Evolutionary conservation across 78 protist genomes (phyloP).

Genomic region (Dictyostelium firmibasis): DNA sequence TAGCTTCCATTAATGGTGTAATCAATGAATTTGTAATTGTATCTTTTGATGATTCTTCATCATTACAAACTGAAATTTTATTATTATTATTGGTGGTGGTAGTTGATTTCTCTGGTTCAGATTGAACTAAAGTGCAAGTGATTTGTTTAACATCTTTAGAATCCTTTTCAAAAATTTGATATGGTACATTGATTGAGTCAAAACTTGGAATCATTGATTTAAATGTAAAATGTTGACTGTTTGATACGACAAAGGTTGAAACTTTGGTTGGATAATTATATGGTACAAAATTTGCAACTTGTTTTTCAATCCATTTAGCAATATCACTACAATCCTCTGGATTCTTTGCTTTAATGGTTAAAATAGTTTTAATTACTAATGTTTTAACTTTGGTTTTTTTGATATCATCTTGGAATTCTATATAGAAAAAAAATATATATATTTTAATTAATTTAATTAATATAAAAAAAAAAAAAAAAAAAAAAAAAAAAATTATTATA

Average conservation of each 20-base stretch:
- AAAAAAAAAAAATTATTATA: neutral
- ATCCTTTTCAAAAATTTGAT: neutral
- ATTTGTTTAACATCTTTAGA: neutral
- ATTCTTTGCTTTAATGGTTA: slow-evolving; percentile 14
- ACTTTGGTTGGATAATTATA: slow-evolving; percentile 4
- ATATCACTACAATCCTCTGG: slow-evolving; percentile 15
- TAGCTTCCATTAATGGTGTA: neutral
- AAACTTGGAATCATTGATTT: slow-evolving; percentile 14
- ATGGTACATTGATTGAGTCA: slow-evolving; percentile 16
- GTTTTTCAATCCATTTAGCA: slow-evolving; percentile 10
- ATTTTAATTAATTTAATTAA: too few relatives aligned
- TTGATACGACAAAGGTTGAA: neutral
- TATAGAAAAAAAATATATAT: neutral
- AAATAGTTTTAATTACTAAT: neutral
- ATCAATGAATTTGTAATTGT: neutral
- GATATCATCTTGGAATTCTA: slow-evolving; percentile 13
- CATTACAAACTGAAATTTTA: neutral
- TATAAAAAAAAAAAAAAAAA: neutral
- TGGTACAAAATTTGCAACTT: slow-evolving; percentile 21
- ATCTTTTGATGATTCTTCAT: slow-evolving; percentile 18
- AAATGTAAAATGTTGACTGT: neutral
- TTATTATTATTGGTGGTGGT: neutral
- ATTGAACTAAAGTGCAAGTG: neutral
- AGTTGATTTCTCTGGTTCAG: neutral
- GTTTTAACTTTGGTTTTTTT: slow-evolving; percentile 14